These are phyloP conservation scores for Apophysomyces trapeziformis DNA, from an alignment of 371 early-diverging fungal species.

Conservation along the genomic window DNA sequence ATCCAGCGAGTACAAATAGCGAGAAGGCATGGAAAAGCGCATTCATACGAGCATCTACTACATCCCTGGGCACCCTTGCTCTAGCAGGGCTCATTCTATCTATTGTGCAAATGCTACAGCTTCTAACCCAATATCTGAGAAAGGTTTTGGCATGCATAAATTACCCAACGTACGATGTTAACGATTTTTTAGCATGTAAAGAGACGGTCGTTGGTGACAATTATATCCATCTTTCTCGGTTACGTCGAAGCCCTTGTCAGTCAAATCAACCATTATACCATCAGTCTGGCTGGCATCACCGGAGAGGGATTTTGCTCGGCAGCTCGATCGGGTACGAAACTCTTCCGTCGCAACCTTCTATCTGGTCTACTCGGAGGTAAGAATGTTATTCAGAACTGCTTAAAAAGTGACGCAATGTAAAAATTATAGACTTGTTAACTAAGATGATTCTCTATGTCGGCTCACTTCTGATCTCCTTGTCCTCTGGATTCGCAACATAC, in stretches of 20 bases:
- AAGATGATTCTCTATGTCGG: constrained; percentile 59
- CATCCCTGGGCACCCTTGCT: constrained; percentile 73
- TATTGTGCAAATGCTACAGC: constrained; percentile 59
- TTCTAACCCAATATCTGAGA: constrained; percentile 44
- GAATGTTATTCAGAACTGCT: background rate
- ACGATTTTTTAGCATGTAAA: constrained; percentile 30
- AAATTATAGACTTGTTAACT: constrained; percentile 53
- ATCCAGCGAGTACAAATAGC: constrained; percentile 41
- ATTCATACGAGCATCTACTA: constrained; percentile 55
- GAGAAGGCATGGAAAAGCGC: constrained; percentile 54
- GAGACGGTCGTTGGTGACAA: constrained; percentile 28
- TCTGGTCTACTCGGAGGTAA: constrained; percentile 68
- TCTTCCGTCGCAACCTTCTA: constrained; percentile 75
- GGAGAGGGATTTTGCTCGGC: constrained; percentile 67
- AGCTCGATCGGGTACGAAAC: constrained; percentile 65
- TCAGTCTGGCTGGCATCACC: constrained; percentile 74
- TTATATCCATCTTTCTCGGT: constrained; percentile 28
- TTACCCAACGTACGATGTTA: background rate
- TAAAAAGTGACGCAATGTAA: background rate
- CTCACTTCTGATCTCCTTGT: constrained; percentile 55
- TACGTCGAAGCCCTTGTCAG: constrained; percentile 58
- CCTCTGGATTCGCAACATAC: constrained; percentile 67
- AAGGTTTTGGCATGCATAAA: constrained; percentile 42
- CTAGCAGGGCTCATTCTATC: constrained; percentile 72
- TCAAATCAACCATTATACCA: constrained; percentile 71